Evolutionary conservation across 208 protist genomes (phyloP), one percentile per base, ranked within the genome.

Genomic region (Wallacemonas collosoma): DNA sequence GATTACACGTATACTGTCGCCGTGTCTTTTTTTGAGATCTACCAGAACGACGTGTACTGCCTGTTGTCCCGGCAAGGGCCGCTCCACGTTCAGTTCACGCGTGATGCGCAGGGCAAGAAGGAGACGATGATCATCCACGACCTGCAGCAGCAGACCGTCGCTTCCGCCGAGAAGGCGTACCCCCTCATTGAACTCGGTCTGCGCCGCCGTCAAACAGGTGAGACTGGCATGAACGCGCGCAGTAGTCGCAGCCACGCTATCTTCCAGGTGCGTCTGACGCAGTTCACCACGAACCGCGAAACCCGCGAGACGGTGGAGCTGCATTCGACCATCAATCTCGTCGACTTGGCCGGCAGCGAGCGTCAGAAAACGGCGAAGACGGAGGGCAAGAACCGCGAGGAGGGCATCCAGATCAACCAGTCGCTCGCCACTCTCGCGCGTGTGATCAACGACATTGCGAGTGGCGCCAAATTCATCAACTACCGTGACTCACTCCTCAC

Each of bases 201-300:
- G 47, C 83, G 85, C 26, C 70, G 82, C 41, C 85, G 95, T 17
- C 90, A 93, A 69, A 94, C 90, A 0, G 92, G 87, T 45, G 87
- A 91, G 77, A 99, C 97, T 3, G 86, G 91, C 50, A 98, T 98
- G 94, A 99, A 99, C 83, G 85, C 93, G 2, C 74, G 80, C 45
- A 97, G 90, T 68, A 95, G 85, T 68, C 86, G 97, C 41, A 98
- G 98, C 12, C 98, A 99, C 84, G 96, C 97, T 15, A 95, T 99
- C 41, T 86, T 99, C 57, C 80, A 95, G 58, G 36, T 95, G 26
- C 74, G 81, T 47, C 72, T 94, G 17, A 75, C 75, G 64, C 91
- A 93, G 63, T 88, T 75, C 71, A 72, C 76, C 70, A 87, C 82
- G 39, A 77, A 89, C 78, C 55, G 72, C n/a, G 53, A 84, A 11